phyloP scores from a whole-genome alignment of 768 basidiomycete species.

The Rhizopogon vinicolor region DNA sequence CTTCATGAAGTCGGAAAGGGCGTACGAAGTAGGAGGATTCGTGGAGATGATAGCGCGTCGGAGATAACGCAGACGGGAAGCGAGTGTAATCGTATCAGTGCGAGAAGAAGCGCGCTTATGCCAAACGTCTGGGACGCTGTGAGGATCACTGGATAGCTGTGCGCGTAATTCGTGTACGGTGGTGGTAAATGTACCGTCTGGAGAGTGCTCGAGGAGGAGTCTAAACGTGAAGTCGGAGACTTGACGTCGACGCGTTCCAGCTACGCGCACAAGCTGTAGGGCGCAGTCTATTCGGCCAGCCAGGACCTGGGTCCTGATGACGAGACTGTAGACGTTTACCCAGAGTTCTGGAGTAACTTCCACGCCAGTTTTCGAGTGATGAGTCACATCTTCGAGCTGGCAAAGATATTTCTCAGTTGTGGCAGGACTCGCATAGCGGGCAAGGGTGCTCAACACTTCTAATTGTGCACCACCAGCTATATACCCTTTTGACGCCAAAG shows the following conservation, averaged over 20 bases:
- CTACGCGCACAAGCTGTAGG: conserved; percentile 38
- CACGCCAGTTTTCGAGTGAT: conserved; percentile 2
- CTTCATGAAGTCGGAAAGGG: conserved; percentile 13
- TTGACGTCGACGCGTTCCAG: conserved; percentile 19
- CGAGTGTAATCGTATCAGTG: conserved; percentile 4
- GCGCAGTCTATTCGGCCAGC: conserved; percentile 37
- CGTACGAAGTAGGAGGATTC: conserved; percentile 15
- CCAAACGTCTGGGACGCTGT: not conserved
- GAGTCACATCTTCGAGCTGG: conserved; percentile 16
- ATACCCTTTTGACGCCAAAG: conserved; percentile 46
- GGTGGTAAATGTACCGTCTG: conserved; percentile 11
- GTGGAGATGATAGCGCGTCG: conserved; percentile 19
- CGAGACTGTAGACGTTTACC: conserved; percentile 27
- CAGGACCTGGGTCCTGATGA: conserved; percentile 37
- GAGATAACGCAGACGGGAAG: conserved; percentile 18
- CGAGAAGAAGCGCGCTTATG: not conserved
- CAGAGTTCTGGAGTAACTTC: conserved; percentile 1
- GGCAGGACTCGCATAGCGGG: conserved; percentile 36
- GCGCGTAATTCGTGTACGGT: conserved; percentile 4
- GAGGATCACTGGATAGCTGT: not conserved
- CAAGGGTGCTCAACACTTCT: conserved; percentile 33
- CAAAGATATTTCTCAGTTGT: conserved; percentile 35
- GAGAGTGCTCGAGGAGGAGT: conserved; percentile 23
- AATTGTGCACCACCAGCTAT: conserved; percentile 7
- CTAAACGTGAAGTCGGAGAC: conserved; percentile 35